Percentiles rank a stretch among this genome's conserved stretches.
Evolutionary conservation across 129 eudicot genomes (phyloP).

Genomic region (Flaveria sonorensis): DNA sequence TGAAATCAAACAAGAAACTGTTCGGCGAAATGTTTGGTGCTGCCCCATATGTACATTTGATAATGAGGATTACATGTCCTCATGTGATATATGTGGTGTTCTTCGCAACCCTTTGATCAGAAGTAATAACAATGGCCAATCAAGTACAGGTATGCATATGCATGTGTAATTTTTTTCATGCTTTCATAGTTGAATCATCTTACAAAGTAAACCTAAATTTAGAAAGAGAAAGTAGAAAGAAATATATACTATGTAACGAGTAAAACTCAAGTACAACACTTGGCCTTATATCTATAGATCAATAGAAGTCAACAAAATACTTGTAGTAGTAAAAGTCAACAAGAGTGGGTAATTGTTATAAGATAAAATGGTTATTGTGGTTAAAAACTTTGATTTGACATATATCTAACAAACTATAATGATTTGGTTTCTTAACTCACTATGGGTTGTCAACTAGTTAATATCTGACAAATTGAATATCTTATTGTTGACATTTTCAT

Average conservation of each 20-base stretch:
- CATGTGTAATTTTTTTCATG: neutral
- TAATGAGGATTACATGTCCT: constrained; percentile 74
- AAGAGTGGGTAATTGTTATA: neutral
- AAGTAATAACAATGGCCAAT: constrained; percentile 40
- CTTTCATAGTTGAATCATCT: neutral
- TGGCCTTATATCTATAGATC: neutral
- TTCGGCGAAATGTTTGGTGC: constrained; percentile 65
- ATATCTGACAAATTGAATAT: neutral
- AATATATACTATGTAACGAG: neutral
- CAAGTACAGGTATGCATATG: constrained; percentile 51
- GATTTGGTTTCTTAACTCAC: constrained; percentile 6
- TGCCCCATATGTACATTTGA: constrained; percentile 93
- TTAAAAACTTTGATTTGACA: constrained; percentile 3
- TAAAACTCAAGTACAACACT: neutral
- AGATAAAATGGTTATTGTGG: neutral
- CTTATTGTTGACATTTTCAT: neutral
- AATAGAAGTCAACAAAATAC: constrained; percentile 3
- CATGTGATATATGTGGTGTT: constrained; percentile 96
- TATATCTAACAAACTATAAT: neutral
- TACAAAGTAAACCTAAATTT: neutral
- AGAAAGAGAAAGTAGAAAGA: neutral
- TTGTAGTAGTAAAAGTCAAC: neutral
- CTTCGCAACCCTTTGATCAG: constrained; percentile 75
- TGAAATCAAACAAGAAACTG: constrained; percentile 40
- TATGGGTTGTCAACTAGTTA: neutral